These are phyloP conservation scores for Chaetomium cochliodes DNA, from an alignment of 495 filamentous ascomycete species.

Conservation along the genomic window DNA sequence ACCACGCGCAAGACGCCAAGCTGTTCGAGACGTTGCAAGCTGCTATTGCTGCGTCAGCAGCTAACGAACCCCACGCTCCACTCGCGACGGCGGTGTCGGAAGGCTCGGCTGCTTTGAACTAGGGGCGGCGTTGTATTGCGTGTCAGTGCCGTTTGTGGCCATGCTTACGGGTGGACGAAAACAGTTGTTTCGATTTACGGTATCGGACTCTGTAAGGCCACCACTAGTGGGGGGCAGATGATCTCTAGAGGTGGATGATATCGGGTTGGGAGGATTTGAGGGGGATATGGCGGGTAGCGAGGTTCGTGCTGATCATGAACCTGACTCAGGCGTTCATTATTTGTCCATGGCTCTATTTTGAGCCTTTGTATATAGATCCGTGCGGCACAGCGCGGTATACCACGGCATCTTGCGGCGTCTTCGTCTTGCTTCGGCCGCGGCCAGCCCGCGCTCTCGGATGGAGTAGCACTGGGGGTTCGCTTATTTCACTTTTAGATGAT, in stretches of 20 bases:
- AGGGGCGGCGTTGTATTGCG: not conserved
- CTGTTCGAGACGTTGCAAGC: constrained; percentile 30
- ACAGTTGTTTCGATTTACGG: not conserved
- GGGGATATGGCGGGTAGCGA: not conserved
- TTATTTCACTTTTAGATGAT: constrained; percentile 3
- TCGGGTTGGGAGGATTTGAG: not conserved
- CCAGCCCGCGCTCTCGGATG: not conserved
- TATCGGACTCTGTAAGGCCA: not conserved
- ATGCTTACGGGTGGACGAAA: not conserved
- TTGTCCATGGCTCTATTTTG: not conserved
- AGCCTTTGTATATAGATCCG: not conserved
- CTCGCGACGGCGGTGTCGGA: not conserved
- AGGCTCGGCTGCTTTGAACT: not conserved
- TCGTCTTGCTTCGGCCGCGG: not conserved
- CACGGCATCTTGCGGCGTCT: not conserved
- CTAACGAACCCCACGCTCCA: not conserved
- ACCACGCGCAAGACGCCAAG: constrained; percentile 31
- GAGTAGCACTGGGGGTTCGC: not conserved
- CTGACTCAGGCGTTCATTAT: not conserved
- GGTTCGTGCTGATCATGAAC: not conserved
- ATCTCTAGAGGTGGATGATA: not conserved
- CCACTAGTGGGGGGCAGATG: not conserved
- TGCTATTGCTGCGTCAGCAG: constrained; percentile 24
- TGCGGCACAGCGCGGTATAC: not conserved
- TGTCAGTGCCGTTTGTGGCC: not conserved